A percentile compares a stretch with the other conserved stretches of the same genome.
Evolutionary conservation across 2,329 filamentous ascomycete species (phyloP).

Genomic region (Sarocladium strictum): DNA sequence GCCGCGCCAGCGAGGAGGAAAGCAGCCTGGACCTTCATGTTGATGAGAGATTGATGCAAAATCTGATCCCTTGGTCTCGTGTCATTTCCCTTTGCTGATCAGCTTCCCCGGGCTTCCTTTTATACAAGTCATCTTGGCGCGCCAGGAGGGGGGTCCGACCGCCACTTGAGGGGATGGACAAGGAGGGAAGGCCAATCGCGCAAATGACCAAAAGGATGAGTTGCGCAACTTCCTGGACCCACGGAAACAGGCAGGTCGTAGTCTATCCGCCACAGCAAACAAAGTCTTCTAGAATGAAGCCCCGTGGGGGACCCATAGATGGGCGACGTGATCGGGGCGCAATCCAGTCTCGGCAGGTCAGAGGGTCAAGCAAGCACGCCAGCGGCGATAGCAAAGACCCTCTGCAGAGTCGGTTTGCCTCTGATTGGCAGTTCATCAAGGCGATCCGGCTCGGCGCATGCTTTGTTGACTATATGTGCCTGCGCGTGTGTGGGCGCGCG

Average conservation of each 20-base stretch:
- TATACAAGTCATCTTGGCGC: neutral
- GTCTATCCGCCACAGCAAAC: neutral
- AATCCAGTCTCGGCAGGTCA: conserved; percentile 7
- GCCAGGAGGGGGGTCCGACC: no score
- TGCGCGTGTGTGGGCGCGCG: no score
- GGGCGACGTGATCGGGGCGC: neutral
- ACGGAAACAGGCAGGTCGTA: conserved; percentile 1
- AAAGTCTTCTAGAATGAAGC: conserved; percentile 1
- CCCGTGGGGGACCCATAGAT: neutral
- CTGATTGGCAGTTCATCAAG: neutral
- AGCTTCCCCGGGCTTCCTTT: neutral
- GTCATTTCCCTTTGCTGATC: neutral
- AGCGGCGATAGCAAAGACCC: neutral
- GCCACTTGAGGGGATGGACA: no score
- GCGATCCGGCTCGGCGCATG: neutral
- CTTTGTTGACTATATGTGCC: no score
- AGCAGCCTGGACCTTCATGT: conserved; percentile 2
- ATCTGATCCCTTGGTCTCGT: neutral
- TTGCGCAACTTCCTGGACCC: neutral
- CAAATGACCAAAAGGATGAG: neutral
- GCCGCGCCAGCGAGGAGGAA: conserved; percentile 2
- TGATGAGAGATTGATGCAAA: neutral
- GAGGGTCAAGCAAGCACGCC: neutral
- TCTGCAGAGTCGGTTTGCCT: neutral
- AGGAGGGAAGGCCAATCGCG: neutral